A percentile compares a stretch with the other conserved stretches of the same genome.
Evolutionary conservation across 164 flowering plant genomes (phyloP).

Genomic region (Kingdonia uniflora): DNA sequence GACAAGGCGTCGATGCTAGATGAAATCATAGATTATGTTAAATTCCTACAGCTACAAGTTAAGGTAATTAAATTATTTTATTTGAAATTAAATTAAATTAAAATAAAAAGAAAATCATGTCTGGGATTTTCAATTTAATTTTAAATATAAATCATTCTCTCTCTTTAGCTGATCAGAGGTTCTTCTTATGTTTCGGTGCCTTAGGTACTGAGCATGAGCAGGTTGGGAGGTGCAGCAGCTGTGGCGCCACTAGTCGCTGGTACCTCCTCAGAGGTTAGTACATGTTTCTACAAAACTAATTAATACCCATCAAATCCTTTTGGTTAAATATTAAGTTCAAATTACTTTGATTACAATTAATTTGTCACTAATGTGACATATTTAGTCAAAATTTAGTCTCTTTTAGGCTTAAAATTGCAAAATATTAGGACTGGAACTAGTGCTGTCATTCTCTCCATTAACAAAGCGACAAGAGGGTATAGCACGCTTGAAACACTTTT

Average conservation of each 20-base stretch:
- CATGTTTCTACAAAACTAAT: neutral
- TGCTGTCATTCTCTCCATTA: too few relatives aligned
- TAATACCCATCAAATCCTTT: too few relatives aligned
- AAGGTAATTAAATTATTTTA: conserved; percentile 35
- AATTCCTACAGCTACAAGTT: conserved; percentile 99
- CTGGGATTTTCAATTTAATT: neutral
- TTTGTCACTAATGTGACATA: too few relatives aligned
- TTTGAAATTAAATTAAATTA: neutral
- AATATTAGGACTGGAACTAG: too few relatives aligned
- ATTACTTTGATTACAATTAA: too few relatives aligned
- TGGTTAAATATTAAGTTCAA: too few relatives aligned
- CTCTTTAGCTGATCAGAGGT: neutral
- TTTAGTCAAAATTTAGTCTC: too few relatives aligned
- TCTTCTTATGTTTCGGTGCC: neutral
- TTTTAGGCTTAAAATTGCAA: too few relatives aligned
- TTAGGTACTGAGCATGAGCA: conserved; percentile 98
- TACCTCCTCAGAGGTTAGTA: conserved; percentile 65
- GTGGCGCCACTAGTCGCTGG: conserved; percentile 80
- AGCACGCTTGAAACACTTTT: too few relatives aligned
- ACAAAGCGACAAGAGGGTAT: too few relatives aligned
- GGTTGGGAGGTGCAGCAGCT: conserved; percentile 91
- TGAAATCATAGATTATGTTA: conserved; percentile 97
- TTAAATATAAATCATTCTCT: neutral
- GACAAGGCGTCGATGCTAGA: conserved; percentile 99
- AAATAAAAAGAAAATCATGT: neutral